Evolutionary conservation across 2,329 filamentous ascomycete genomes (phyloP).

Genomic region (Cladosporium sphaerospermum): DNA sequence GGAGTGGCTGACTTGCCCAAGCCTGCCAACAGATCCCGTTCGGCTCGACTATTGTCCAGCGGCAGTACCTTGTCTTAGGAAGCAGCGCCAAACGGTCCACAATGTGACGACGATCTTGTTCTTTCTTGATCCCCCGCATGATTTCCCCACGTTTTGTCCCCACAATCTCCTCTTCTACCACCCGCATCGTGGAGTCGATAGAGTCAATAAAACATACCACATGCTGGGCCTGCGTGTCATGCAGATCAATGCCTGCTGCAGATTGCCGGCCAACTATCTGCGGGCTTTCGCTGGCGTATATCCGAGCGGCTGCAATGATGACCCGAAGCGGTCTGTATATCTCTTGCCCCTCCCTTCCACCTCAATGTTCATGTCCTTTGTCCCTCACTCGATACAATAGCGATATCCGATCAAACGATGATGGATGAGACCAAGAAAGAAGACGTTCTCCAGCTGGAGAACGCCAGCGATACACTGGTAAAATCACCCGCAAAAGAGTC

Average conservation of each 20-base stretch:
- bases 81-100: neutral
- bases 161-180: neutral
- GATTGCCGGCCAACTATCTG: neutral
- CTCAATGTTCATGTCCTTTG: neutral
- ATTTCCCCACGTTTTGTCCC: slow-evolving; percentile 4
- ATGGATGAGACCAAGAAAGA: slow-evolving; percentile 3
- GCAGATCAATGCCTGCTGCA: neutral
- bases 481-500: neutral
- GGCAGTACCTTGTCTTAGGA: neutral
- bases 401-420: neutral
- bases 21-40: neutral
- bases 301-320: neutral
- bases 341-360: neutral
- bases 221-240: neutral
- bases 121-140: slow-evolving; percentile 8
- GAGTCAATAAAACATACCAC: neutral
- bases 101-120: slow-evolving; percentile 2
- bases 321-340: neutral
- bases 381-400: neutral
- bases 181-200: neutral
- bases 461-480: slow-evolving; percentile 6
- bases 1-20: slow-evolving; percentile 4
- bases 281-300: slow-evolving; percentile 1
- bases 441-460: slow-evolving; percentile 4
- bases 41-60: slow-evolving; percentile 6